Evolutionary conservation across 2,329 filamentous ascomycete genomes (phyloP), one percentile per base, ranked within the genome.

Genomic region (Dactylellina parvicollis): DNA sequence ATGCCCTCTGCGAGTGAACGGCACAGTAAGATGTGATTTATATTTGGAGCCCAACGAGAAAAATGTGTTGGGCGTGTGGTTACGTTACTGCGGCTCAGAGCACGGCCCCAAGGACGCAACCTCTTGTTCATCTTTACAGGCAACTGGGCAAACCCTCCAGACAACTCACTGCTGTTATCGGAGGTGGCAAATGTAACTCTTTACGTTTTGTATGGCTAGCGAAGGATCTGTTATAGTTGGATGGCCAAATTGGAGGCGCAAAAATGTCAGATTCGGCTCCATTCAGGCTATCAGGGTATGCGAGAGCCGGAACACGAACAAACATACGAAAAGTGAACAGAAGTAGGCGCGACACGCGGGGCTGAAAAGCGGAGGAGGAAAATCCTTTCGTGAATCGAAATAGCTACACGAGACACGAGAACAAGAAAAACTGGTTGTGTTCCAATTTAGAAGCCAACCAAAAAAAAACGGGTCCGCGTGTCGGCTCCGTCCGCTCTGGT

Each of bases 31-130:
- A 26, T 26, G 18, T 38, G 62, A 55, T 67, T n/a, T n/a, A 67
- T 57, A 67, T 67, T 67, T 67, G 62, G 62, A 57, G 24, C 30
- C 32, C 20, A 34, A 38, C 20, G 50, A 26, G 22, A 50, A 30
- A 57, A 57, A 49, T 67, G 62, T 67, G 62, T 67, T 67, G 62
- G 44, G 26, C n/a, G 9, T 67, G 62, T 67, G 54, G 62, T 67
- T 42, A 42, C 16, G 5, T 9, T n/a, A 5, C 32, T 28, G 28
- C 24, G 22, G 49, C 38, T 22, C 24, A 14, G 47, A 2, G 22
- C 4, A 22, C n/a, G 14, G 22, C 54, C 54, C 40, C n/a, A n/a
- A n/a, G n/a, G n/a, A n/a, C n/a, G n/a, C n/a, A n/a, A n/a, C n/a
- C n/a, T n/a, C n/a, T n/a, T n/a, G n/a, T n/a, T n/a, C n/a, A n/a